A percentile compares a stretch with the other conserved stretches of the same genome.
Conservation (phyloP, 306 rosid genomes). For the Lathyrus oleraceus region DNA sequence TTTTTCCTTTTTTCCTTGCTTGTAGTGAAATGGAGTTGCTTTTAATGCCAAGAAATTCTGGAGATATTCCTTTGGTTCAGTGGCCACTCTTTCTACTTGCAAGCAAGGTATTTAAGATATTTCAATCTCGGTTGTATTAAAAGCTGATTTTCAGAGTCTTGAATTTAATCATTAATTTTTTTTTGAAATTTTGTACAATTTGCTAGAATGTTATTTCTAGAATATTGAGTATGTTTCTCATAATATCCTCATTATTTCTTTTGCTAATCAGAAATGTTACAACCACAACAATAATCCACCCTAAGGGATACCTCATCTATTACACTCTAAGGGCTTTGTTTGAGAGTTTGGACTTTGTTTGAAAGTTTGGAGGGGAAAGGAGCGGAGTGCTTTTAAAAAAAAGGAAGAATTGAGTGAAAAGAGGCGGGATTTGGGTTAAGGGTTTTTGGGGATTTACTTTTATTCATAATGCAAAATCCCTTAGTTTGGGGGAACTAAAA, state of each 20-base stretch:
- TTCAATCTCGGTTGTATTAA: not conserved
- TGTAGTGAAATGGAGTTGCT: conserved; percentile 87
- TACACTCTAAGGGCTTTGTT: not conserved
- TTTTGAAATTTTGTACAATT: not conserved
- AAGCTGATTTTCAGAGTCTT: not conserved
- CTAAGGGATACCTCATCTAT: not conserved
- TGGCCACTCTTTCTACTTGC: conserved; percentile 99
- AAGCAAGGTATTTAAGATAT: conserved; percentile 71
- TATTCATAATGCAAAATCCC: too few relatives aligned
- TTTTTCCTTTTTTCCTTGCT: conserved; percentile 10
- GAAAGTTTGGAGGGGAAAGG: too few relatives aligned
- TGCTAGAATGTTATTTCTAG: not conserved
- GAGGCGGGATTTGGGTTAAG: too few relatives aligned
- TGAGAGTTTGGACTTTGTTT: too few relatives aligned
- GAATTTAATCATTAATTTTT: not conserved
- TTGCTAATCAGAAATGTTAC: not conserved
- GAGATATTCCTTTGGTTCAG: conserved; percentile 76
- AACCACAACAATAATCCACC: not conserved
- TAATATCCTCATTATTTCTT: not conserved
- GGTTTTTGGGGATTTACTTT: too few relatives aligned
- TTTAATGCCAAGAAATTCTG: conserved; percentile 77
- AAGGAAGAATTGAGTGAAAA: too few relatives aligned
- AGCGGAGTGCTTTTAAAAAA: too few relatives aligned
- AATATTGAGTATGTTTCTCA: not conserved
- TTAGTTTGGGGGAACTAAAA: too few relatives aligned